Percentiles rank a stretch among this genome's conserved stretches.
These are phyloP conservation scores for Dendrobium chrysotoxum DNA, from an alignment of 106 monocot species.

Conservation along the genomic window DNA sequence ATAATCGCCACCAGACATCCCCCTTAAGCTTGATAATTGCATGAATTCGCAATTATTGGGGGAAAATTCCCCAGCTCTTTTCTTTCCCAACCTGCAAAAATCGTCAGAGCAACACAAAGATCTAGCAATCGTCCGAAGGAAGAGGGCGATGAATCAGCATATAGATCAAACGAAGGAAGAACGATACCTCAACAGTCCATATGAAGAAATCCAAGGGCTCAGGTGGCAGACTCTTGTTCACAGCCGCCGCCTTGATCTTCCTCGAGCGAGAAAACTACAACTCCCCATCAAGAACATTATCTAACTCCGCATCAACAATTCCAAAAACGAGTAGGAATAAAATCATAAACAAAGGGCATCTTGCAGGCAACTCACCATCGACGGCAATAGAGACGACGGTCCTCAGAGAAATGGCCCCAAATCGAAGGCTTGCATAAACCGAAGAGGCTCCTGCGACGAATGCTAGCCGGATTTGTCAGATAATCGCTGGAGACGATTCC, in stretches of 20 bases:
- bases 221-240: slow-evolving; percentile 41
- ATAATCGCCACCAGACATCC: background rate
- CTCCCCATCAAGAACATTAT: background rate
- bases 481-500: background rate
- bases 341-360: background rate
- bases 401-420: background rate
- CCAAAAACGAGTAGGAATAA: background rate
- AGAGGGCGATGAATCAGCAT: background rate
- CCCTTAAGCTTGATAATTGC: background rate
- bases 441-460: background rate
- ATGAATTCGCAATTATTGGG: background rate
- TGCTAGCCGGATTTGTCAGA: background rate
- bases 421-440: background rate
- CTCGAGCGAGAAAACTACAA: background rate
- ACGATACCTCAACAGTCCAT: slow-evolving; percentile 81
- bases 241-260: slow-evolving; percentile 11
- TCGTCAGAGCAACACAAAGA: background rate
- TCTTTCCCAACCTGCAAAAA: background rate
- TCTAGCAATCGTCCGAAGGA: background rate
- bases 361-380: background rate
- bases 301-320: background rate
- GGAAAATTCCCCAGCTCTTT: background rate
- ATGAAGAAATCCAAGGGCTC: slow-evolving; percentile 99
- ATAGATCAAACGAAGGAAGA: background rate
- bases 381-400: background rate